phyloP scores from a whole-genome alignment of 202 grass and related monocot genomes.

The Panicum hallii region DNA sequence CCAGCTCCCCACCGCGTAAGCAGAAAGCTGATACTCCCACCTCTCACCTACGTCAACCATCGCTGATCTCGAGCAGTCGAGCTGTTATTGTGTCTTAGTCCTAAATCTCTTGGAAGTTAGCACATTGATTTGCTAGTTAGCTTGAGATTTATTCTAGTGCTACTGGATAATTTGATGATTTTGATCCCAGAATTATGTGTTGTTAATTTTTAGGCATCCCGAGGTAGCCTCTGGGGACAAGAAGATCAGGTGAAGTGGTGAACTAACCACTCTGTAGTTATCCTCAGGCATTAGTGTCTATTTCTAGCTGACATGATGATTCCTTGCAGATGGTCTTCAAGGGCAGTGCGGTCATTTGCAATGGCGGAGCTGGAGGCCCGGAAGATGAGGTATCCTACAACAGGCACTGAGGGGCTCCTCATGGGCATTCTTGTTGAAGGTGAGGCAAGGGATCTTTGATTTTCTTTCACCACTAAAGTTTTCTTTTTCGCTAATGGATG shows the following conservation, averaged over 20 bases:
- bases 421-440: constrained; percentile 94
- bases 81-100: neutral
- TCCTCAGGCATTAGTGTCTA: constrained; percentile 19
- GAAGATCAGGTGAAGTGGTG: constrained; percentile 53
- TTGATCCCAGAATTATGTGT: neutral
- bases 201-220: constrained; percentile 37
- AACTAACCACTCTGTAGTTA: constrained; percentile 27
- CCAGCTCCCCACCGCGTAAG: constrained; percentile 64
- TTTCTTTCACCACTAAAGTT: neutral
- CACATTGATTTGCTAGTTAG: neutral
- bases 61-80: constrained; percentile 3
- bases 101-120: constrained; percentile 15
- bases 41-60: neutral
- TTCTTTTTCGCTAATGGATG: constrained; percentile 6
- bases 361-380: constrained; percentile 84
- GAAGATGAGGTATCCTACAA: constrained; percentile 79
- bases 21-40: neutral
- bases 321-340: constrained; percentile 80
- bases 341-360: constrained; percentile 74
- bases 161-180: constrained; percentile 16
- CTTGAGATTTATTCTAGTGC: constrained; percentile 13
- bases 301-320: constrained; percentile 40
- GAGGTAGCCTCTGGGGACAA: constrained; percentile 57
- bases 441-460: constrained; percentile 46
- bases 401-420: constrained; percentile 78